These are phyloP conservation scores for Avena atlantica DNA, from an alignment of 176 grass and related monocot genomes.

Conservation along the genomic window DNA sequence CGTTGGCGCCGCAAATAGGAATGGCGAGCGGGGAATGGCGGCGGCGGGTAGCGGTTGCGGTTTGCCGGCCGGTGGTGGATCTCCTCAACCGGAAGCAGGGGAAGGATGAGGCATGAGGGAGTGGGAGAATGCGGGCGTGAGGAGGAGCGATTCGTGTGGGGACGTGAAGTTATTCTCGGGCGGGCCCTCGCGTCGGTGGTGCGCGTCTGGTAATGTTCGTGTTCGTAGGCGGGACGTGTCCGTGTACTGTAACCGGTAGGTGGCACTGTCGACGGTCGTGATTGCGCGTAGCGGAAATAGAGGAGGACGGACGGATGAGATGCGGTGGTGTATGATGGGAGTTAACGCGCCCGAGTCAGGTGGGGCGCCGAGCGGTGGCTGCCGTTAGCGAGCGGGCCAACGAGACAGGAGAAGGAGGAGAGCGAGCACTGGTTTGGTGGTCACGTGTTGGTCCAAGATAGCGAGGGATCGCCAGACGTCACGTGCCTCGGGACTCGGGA, in stretches of 20 bases:
- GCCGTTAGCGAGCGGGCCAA: conserved; percentile 33
- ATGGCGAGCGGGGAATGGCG: not conserved
- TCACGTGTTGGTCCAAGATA: conserved; percentile 36
- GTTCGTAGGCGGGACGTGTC: conserved; percentile 7
- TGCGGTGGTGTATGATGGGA: not conserved
- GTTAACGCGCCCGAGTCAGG: conserved; percentile 25
- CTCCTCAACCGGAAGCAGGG: not conserved
- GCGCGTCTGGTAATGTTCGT: not conserved
- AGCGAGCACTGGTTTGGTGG: not conserved
- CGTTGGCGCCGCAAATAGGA: not conserved
- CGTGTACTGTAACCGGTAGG: conserved; percentile 33
- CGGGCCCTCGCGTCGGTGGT: conserved; percentile 49
- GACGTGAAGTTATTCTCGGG: conserved; percentile 54
- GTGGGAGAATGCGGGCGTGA: conserved; percentile 37
- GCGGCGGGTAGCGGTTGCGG: not conserved
- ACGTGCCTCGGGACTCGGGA: not conserved
- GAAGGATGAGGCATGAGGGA: not conserved
- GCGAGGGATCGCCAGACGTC: not conserved
- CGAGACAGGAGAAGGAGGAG: not conserved
- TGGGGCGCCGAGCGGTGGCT: conserved; percentile 25
- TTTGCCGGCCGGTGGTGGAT: conserved; percentile 47
- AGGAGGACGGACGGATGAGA: not conserved
- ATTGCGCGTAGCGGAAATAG: not conserved
- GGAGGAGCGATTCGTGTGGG: conserved; percentile 50
- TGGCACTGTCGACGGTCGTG: conserved; percentile 20